A percentile compares a stretch with the other conserved stretches of the same genome.
These are phyloP conservation scores for Ceratobasidium sp. DNA, from an alignment of 1,284 basidiomycete species.

Conservation along the genomic window DNA sequence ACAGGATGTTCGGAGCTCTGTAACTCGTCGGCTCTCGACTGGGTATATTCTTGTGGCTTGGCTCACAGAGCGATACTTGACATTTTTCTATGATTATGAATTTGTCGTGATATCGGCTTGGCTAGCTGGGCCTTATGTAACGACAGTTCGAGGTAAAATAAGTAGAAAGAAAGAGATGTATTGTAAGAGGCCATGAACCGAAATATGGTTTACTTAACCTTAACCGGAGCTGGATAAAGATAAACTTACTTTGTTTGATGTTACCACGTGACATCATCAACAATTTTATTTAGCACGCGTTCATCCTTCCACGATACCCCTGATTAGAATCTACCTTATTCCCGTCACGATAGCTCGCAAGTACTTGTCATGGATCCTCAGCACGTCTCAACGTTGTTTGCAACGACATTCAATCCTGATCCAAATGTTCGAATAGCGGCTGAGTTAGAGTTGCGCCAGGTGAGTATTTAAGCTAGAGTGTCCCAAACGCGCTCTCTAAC, in stretches of 20 bases:
- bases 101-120: too few relatives aligned
- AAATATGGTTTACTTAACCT: too few relatives aligned
- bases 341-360: neutral
- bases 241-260: neutral
- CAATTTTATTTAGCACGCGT: constrained; percentile 25
- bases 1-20: too few relatives aligned
- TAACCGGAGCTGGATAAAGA: neutral
- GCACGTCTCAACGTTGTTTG: constrained; percentile 79
- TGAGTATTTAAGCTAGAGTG: constrained; percentile 53
- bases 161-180: too few relatives aligned
- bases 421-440: constrained; percentile 85
- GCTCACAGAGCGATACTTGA: too few relatives aligned
- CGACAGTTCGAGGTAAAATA: too few relatives aligned
- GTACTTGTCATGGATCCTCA: constrained; percentile 76
- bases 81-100: too few relatives aligned
- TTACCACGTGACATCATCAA: constrained; percentile 27
- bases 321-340: neutral
- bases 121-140: too few relatives aligned
- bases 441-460: constrained; percentile 87
- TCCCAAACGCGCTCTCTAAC: constrained; percentile 34
- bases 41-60: too few relatives aligned
- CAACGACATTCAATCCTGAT: constrained; percentile 82
- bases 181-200: too few relatives aligned
- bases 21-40: too few relatives aligned
- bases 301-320: constrained; percentile 16